These are phyloP conservation scores for Neonothopanus nambi DNA, from an alignment of 1,284 basidiomycete species.

Conservation along the genomic window DNA sequence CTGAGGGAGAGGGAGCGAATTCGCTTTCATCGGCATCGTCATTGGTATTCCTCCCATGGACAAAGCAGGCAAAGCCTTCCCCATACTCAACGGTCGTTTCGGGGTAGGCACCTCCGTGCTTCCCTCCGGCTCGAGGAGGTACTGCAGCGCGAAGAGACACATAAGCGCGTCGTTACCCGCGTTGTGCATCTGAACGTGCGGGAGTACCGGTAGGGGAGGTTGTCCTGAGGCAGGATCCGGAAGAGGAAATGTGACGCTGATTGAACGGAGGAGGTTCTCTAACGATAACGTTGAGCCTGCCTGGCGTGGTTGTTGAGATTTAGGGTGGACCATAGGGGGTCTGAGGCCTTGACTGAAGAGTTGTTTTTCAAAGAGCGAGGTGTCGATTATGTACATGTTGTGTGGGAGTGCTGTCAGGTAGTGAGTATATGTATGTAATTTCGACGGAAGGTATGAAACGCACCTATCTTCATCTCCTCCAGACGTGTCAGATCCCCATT, in stretches of 20 bases:
- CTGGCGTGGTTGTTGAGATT: slow-evolving; percentile 48
- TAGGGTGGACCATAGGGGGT: slow-evolving; percentile 59
- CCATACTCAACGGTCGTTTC: neutral
- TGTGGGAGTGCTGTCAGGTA: slow-evolving; percentile 62
- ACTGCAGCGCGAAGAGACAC: slow-evolving; percentile 61
- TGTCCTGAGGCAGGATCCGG: slow-evolving; percentile 14
- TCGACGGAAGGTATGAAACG: neutral
- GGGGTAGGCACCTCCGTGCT: slow-evolving; percentile 29
- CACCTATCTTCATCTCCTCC: slow-evolving; percentile 77
- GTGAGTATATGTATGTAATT: neutral
- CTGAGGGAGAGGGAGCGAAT: neutral
- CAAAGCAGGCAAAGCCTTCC: neutral
- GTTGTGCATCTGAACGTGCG: slow-evolving; percentile 55
- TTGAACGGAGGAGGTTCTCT: slow-evolving; percentile 52
- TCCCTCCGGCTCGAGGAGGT: slow-evolving; percentile 52
- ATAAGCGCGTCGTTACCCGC: slow-evolving; percentile 74
- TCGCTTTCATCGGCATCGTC: slow-evolving; percentile 1
- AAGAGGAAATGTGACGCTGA: slow-evolving; percentile 30
- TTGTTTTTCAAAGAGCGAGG: slow-evolving; percentile 57
- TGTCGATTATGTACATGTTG: slow-evolving; percentile 75
- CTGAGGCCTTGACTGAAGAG: slow-evolving; percentile 58
- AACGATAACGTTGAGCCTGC: slow-evolving; percentile 54
- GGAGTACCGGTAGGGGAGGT: slow-evolving; percentile 32
- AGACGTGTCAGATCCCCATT: slow-evolving; percentile 55
- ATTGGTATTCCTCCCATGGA: slow-evolving; percentile 6